These are phyloP conservation scores for Clarireedia hainanense DNA, from an alignment of 2,329 filamentous ascomycete species.

Conservation along the genomic window DNA sequence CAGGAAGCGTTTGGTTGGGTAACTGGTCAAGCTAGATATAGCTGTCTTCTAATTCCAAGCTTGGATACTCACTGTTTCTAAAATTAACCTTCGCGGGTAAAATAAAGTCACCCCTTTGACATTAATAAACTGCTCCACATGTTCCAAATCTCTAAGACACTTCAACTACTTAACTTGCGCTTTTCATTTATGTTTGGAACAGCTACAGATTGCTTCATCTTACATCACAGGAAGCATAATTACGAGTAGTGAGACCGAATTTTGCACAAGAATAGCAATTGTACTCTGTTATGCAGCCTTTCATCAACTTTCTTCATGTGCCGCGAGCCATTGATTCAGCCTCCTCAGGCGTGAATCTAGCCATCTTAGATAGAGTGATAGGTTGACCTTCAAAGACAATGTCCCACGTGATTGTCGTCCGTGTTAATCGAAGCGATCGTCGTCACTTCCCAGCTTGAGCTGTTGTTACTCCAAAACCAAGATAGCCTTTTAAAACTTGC, in stretches of 20 bases:
- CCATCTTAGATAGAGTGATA: neutral
- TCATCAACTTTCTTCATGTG: too few species aligned
- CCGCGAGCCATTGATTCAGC: too few species aligned
- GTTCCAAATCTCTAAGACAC: too few species aligned
- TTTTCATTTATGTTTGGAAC: too few species aligned
- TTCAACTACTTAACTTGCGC: too few species aligned
- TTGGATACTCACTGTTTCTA: slow-evolving; percentile 1
- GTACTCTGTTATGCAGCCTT: neutral
- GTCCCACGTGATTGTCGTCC: slow-evolving; percentile 3
- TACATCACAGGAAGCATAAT: too few species aligned
- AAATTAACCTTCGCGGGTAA: slow-evolving; percentile 2
- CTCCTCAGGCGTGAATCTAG: neutral
- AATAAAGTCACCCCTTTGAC: neutral
- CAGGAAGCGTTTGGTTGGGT: neutral
- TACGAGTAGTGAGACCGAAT: too few species aligned
- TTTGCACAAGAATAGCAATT: too few species aligned
- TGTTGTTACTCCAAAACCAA: slow-evolving; percentile 3
- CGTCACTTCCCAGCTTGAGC: slow-evolving; percentile 9
- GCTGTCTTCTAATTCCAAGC: slow-evolving; percentile 8
- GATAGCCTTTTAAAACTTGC: slow-evolving; percentile 3
- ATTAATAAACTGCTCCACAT: neutral
- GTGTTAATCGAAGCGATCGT: slow-evolving; percentile 6
- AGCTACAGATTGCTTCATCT: too few species aligned
- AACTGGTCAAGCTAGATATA: slow-evolving; percentile 1
- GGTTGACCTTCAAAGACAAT: neutral